Conservation (phyloP, 1,284 basidiomycete species). For the Porodaedalea pini region DNA sequence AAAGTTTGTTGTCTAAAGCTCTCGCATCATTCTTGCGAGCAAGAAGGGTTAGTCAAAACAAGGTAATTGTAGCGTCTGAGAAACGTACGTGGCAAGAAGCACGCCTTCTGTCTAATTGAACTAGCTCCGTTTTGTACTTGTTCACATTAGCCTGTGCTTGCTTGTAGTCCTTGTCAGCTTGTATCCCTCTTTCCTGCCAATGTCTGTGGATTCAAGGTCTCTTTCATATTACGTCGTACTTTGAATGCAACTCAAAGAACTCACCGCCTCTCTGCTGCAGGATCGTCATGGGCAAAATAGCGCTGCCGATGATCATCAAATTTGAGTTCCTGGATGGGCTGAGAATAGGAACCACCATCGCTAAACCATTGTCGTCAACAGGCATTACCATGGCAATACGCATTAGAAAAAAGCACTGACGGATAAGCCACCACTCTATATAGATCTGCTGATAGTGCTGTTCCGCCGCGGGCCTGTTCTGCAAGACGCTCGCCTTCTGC, state of each 20-base stretch:
- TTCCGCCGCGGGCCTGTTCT: slow-evolving; percentile 39
- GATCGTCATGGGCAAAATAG: slow-evolving; percentile 7
- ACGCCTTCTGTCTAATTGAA: background rate
- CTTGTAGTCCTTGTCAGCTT: background rate
- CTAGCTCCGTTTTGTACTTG: background rate
- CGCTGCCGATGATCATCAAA: background rate
- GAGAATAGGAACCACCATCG: slow-evolving; percentile 17
- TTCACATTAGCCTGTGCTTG: background rate
- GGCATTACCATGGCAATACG: background rate
- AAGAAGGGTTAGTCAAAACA: background rate
- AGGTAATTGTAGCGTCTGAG: background rate
- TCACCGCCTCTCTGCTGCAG: slow-evolving; percentile 3
- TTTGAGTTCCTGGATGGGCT: slow-evolving; percentile 6
- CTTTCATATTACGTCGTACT: background rate
- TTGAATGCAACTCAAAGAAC: background rate
- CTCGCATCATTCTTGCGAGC: slow-evolving; percentile 29
- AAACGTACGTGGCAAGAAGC: background rate
- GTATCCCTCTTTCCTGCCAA: slow-evolving; percentile 6
- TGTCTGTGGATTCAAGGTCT: background rate
- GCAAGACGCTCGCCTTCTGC: slow-evolving; percentile 55
- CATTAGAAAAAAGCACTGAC: slow-evolving; percentile 38
- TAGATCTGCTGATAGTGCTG: slow-evolving; percentile 58
- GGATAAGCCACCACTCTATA: slow-evolving; percentile 59
- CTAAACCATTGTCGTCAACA: background rate
- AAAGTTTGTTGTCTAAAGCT: slow-evolving; percentile 28